Base-by-base conservation (phyloP, 2,329 filamentous ascomycete genomes). In the Pezicula carpinea region DNA sequence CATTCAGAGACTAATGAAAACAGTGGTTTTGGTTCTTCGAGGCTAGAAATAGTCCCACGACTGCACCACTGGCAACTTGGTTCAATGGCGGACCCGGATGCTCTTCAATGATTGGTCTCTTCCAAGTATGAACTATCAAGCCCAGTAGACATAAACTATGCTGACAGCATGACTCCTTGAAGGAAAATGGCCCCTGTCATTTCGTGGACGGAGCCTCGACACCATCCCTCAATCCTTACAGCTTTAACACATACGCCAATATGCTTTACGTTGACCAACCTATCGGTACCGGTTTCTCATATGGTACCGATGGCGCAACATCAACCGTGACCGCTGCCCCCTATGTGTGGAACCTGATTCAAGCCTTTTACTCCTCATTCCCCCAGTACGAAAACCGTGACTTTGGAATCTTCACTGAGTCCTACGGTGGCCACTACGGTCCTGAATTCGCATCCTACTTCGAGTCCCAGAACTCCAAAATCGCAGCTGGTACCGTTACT, bases 351-450 rank as follows among this genome's bases (percentile, higher is more conserved):
- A 71, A 67, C 3, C 64, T 81, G n/a, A 60, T 80, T 40, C 77
- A 82, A 58, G 72, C 73, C 1, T 87, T 82, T 70, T 79, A 82
- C 46, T 70, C 76, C 4, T 74, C 79, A 23, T 87, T 87, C 48
- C 81, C 80, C 0, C 70, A 73, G 23, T 85, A 86, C 58, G 72
- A 77, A 59, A 75, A 82, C 49, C 70, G 72, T n/a, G 69, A 78
- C 51, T 74, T 80, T 48, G 72, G 73, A 4, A 67, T 82, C 45
- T 78, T 74, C 44, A 72, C 75, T 5, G 69, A 75, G 35, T 59
- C 59, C 5, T 82, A 82, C 50, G 79, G 78, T 21, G 77, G 78
- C n/a, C 73, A 77, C 47, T 81, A 78, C 54, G 76, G 76, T 1
- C 79, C 79, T 1, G 74, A 72, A 19, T 80, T 80, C 50, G 71